These are phyloP conservation scores for Tritrichomonas musculus DNA, from an alignment of 208 protist species.

Conservation along the genomic window DNA sequence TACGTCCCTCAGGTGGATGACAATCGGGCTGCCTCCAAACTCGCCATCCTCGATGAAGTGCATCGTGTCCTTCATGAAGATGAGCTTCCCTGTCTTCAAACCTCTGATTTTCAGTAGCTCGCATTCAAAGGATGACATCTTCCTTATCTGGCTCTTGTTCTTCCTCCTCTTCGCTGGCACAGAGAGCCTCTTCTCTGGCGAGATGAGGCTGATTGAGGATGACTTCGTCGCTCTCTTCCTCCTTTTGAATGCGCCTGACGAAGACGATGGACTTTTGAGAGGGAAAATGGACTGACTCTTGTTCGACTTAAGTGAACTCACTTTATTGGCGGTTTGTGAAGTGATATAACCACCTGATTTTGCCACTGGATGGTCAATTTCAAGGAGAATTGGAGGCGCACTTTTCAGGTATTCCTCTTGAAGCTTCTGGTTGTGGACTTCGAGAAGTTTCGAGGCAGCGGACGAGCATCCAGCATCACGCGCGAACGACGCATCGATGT, in stretches of 20 bases:
- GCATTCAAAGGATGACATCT: neutral
- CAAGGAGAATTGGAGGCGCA: neutral
- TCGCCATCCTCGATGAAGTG: neutral
- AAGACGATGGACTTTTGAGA: too few relatives aligned
- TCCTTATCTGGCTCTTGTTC: too few relatives aligned
- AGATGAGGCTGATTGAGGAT: too few relatives aligned
- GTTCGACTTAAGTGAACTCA: too few relatives aligned
- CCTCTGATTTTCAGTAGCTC: neutral
- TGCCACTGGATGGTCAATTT: neutral
- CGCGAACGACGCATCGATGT: neutral
- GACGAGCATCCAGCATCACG: neutral
- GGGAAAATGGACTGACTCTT: neutral
- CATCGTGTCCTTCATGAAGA: neutral
- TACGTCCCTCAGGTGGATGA: neutral
- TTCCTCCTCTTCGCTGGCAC: too few relatives aligned
- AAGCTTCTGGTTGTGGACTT: neutral
- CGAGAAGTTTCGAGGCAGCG: neutral
- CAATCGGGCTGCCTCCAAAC: neutral
- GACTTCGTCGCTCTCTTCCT: too few relatives aligned
- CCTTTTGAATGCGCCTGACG: too few relatives aligned
- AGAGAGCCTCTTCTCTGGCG: too few relatives aligned
- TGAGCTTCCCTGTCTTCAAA: neutral
- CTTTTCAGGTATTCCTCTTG: neutral
- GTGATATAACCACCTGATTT: too few relatives aligned
- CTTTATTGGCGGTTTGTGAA: too few relatives aligned